phyloP scores from a whole-genome alignment of 2,329 filamentous ascomycete species.

The Sporothrix pseudoabietina region DNA sequence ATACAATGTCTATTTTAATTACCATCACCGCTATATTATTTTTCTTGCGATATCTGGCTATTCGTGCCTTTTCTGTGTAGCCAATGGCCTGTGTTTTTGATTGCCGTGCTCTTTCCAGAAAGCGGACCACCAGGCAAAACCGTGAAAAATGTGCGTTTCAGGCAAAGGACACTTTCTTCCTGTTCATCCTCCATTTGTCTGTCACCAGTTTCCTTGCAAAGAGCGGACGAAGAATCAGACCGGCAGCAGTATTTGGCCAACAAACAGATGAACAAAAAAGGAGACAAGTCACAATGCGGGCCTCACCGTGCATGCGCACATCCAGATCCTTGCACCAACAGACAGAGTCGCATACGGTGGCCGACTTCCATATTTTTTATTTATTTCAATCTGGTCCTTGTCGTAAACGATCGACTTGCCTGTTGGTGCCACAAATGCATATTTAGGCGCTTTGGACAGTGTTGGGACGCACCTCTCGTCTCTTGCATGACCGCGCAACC shows the following conservation, averaged over 20 bases:
- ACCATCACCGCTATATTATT: not conserved
- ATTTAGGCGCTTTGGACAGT: not conserved
- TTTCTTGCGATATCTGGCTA: not conserved
- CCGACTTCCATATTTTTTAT: not conserved
- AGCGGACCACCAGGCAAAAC: not conserved
- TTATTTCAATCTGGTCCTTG: not conserved
- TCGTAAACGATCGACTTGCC: not conserved
- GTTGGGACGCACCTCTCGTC: not conserved
- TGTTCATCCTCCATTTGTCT: not conserved
- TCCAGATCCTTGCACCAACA: not conserved
- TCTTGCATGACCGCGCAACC: not conserved
- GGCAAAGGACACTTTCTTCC: conserved; percentile 4
- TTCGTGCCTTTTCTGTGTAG: not conserved
- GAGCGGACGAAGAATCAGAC: no score
- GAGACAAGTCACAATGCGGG: not conserved
- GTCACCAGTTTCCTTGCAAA: not conserved
- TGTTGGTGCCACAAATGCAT: not conserved
- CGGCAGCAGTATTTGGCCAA: not conserved
- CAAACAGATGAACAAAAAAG: not conserved
- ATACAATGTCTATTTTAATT: not conserved
- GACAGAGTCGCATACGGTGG: not conserved
- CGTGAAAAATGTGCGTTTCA: conserved; percentile 6
- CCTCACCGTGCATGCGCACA: not conserved
- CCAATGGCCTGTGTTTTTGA: not conserved
- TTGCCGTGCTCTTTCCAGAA: not conserved